Conservation (phyloP, 2,329 filamentous ascomycete genomes). For the Trichoderma endophyticum region DNA sequence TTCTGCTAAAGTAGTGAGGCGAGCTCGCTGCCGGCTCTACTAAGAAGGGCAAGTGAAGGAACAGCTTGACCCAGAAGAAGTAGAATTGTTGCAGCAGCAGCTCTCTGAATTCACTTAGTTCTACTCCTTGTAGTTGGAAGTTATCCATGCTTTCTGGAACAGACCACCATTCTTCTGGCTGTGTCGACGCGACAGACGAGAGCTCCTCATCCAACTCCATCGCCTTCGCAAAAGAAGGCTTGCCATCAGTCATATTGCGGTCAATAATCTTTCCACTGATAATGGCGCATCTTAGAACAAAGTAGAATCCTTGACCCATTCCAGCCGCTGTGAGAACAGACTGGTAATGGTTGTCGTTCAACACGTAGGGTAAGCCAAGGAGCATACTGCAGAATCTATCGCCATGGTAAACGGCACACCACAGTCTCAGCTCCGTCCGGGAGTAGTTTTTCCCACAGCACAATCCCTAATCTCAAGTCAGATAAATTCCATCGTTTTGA, state of each 20-base stretch:
- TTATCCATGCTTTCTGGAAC: constrained; percentile 23
- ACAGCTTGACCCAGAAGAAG: constrained; percentile 43
- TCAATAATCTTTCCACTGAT: constrained; percentile 43
- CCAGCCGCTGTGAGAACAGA: background rate
- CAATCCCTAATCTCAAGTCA: constrained; percentile 11
- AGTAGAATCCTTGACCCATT: constrained; percentile 16
- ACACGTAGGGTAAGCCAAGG: constrained; percentile 36
- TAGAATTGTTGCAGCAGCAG: constrained; percentile 40
- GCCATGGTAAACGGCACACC: constrained; percentile 27
- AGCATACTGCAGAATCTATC: constrained; percentile 44
- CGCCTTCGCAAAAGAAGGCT: constrained; percentile 33
- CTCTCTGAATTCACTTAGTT: constrained; percentile 32
- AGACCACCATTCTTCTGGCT: constrained; percentile 39
- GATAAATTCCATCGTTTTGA: background rate
- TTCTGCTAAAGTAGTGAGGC: constrained; percentile 35
- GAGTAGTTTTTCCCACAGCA: background rate
- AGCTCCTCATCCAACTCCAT: constrained; percentile 43
- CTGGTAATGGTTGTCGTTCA: constrained; percentile 20
- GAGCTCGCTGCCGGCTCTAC: constrained; percentile 28
- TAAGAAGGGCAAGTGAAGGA: constrained; percentile 45
- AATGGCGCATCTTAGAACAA: constrained; percentile 28
- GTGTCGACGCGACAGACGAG: constrained; percentile 34
- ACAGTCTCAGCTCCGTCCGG: constrained; percentile 26
- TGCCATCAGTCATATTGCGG: constrained; percentile 34
- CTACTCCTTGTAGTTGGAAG: constrained; percentile 1